Evolutionary conservation across 2,329 filamentous ascomycete genomes (phyloP).

Genomic region (Trichoderma arundinaceum): DNA sequence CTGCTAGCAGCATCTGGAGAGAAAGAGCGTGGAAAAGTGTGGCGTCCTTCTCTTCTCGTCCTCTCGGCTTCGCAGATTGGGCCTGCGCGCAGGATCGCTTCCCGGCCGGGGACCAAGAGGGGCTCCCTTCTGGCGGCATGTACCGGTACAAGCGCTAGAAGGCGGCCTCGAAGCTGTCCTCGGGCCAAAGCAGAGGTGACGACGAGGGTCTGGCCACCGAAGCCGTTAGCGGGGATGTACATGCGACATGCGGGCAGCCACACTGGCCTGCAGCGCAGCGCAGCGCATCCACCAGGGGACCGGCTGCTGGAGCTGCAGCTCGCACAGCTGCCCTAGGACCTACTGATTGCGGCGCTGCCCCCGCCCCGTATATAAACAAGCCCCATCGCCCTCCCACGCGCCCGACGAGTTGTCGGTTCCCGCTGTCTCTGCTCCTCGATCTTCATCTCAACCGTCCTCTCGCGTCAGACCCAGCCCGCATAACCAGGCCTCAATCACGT

Average conservation of each 20-base stretch:
- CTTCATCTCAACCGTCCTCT: slow-evolving; percentile 39
- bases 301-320: not conserved
- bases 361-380: slow-evolving; percentile 68
- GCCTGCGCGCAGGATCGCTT: slow-evolving; percentile 26
- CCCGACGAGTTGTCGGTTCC: slow-evolving; percentile 51
- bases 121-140: not conserved
- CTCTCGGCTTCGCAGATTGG: slow-evolving; percentile 9
- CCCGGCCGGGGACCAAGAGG: slow-evolving; percentile 26
- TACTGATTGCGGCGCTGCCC: slow-evolving; percentile 64
- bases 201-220: not conserved
- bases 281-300: too few species aligned
- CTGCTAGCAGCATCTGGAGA: too few species aligned
- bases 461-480: slow-evolving; percentile 34
- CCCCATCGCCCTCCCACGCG: slow-evolving; percentile 56
- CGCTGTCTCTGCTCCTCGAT: slow-evolving; percentile 46
- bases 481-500: slow-evolving; percentile 38
- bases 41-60: not conserved
- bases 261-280: too few species aligned
- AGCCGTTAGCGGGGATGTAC: not conserved
- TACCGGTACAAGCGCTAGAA: slow-evolving; percentile 23
- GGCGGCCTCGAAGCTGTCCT: not conserved
- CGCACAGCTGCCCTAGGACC: slow-evolving; percentile 5
- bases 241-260: too few species aligned
- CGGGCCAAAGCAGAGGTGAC: not conserved
- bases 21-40: not conserved